These are phyloP conservation scores for Chloroidium sp. DNA, from an alignment of 163 green algal species.

Conservation along the genomic window DNA sequence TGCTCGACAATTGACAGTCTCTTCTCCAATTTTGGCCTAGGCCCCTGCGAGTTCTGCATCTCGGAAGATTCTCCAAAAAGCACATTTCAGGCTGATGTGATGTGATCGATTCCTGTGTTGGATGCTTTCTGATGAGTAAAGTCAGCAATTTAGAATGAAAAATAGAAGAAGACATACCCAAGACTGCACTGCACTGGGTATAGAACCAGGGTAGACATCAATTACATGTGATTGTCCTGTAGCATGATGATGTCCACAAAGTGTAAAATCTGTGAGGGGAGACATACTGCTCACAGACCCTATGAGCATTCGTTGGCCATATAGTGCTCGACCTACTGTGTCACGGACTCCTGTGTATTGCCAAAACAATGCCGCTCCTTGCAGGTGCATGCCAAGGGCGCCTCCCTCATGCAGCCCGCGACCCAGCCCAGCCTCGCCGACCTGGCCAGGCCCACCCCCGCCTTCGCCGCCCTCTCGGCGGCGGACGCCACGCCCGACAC, in stretches of 20 bases:
- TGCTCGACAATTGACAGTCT: neutral
- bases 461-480: slow-evolving; percentile 51
- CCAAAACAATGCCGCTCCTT: neutral
- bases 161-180: no score
- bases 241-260: no score
- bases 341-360: no score
- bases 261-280: no score
- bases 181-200: no score
- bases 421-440: neutral
- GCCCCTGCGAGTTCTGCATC: neutral
- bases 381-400: slow-evolving; percentile 20
- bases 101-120: neutral
- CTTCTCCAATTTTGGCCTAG: neutral
- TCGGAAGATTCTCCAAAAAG: neutral
- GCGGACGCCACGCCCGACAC: slow-evolving; percentile 50
- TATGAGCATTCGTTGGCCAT: neutral
- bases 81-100: neutral
- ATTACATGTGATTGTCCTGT: no score
- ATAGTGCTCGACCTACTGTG: neutral
- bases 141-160: no score
- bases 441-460: slow-evolving; percentile 19
- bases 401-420: slow-evolving; percentile 69
- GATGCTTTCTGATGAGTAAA: neutral
- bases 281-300: neutral
- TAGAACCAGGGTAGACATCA: no score